Evolutionary conservation across 768 basidiomycete species (phyloP).

Genomic region (Solioccasus polychromus): DNA sequence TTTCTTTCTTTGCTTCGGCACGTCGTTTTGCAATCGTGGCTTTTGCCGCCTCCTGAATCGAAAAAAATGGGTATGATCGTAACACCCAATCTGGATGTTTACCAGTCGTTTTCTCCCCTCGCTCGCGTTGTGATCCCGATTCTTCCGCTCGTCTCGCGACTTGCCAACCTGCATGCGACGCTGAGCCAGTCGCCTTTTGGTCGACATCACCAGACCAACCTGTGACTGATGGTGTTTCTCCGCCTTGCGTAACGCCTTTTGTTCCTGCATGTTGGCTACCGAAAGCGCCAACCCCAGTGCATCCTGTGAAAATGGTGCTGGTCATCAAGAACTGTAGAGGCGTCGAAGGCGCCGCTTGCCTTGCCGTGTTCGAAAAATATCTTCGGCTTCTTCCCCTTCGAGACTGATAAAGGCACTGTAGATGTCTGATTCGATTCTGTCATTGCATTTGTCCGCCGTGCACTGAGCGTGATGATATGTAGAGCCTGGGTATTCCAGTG

Average conservation of each 20-base stretch:
- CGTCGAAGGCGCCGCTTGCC: slow-evolving; percentile 21
- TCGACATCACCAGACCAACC: slow-evolving; percentile 28
- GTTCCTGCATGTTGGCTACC: slow-evolving; percentile 45
- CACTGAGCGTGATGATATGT: slow-evolving; percentile 15
- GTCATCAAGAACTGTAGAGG: slow-evolving; percentile 19
- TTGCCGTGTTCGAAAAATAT: slow-evolving; percentile 33
- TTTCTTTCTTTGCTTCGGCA: slow-evolving; percentile 39
- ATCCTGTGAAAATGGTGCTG: slow-evolving; percentile 36
- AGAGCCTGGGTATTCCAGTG: slow-evolving; percentile 16
- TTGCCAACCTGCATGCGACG: slow-evolving; percentile 24
- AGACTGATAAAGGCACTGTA: slow-evolving; percentile 21
- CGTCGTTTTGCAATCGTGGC: slow-evolving; percentile 36
- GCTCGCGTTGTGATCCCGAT: slow-evolving; percentile 24
- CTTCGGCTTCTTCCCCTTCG: slow-evolving; percentile 28
- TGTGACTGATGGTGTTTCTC: slow-evolving; percentile 40
- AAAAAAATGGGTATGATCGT: slow-evolving; percentile 11
- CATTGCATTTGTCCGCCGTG: slow-evolving; percentile 19
- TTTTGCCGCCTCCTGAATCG: slow-evolving; percentile 41
- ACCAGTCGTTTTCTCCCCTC: slow-evolving; percentile 40
- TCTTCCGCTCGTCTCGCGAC: slow-evolving; percentile 26
- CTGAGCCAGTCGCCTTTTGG: slow-evolving; percentile 20
- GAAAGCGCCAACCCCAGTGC: slow-evolving; percentile 45
- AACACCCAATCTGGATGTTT: slow-evolving; percentile 19
- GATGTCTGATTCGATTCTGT: slow-evolving; percentile 23
- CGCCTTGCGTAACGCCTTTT: slow-evolving; percentile 39